Percentiles rank a stretch among this genome's conserved stretches.
Evolutionary conservation across 1,284 basidiomycete species (phyloP).

Genomic region (Earliella scabrosa): DNA sequence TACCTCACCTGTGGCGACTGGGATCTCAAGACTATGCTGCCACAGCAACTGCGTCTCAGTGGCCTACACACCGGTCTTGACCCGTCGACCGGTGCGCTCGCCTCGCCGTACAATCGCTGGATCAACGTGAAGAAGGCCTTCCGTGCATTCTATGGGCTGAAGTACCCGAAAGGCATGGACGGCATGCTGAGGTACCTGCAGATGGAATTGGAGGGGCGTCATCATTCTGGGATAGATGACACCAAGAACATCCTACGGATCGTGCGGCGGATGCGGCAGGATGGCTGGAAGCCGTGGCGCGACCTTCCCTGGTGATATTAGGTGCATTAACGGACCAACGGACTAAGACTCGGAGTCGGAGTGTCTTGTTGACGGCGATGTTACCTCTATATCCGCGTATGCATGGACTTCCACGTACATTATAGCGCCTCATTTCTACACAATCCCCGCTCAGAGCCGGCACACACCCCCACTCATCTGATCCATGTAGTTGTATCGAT

Average conservation of each 20-base stretch:
- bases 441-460: background rate
- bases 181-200: slow-evolving; percentile 31
- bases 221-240: slow-evolving; percentile 48
- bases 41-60: slow-evolving; percentile 34
- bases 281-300: slow-evolving; percentile 32
- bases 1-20: slow-evolving; percentile 41
- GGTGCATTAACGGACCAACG: background rate
- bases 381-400: background rate
- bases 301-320: slow-evolving; percentile 13
- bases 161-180: slow-evolving; percentile 30
- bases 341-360: no score
- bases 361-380: background rate
- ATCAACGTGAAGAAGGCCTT: slow-evolving; percentile 38
- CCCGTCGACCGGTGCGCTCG: slow-evolving; percentile 16
- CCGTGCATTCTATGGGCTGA: slow-evolving; percentile 23
- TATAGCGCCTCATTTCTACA: background rate
- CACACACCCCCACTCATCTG: background rate
- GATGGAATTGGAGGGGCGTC: slow-evolving; percentile 39
- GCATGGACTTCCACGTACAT: background rate
- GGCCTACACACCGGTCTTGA: slow-evolving; percentile 25
- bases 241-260: slow-evolving; percentile 44
- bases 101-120: slow-evolving; percentile 32
- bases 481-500: background rate
- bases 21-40: slow-evolving; percentile 42
- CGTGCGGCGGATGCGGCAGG: slow-evolving; percentile 30